phyloP scores from a whole-genome alignment of 2,329 filamentous ascomycete genomes.

The Aspergillus chevalieri region DNA sequence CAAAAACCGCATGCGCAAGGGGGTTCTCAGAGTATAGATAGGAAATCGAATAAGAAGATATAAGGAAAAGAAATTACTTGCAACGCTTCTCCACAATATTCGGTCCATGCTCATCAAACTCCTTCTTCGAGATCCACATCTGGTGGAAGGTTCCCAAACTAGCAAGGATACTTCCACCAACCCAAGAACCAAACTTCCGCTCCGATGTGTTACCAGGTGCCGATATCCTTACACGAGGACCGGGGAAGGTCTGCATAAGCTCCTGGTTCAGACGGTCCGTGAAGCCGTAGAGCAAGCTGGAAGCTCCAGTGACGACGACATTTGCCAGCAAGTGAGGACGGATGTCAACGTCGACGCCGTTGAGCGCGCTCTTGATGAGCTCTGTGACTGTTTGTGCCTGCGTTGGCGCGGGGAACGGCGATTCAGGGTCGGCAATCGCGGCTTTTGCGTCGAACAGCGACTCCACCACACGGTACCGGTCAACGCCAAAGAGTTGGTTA shows the following conservation, averaged over 20 bases:
- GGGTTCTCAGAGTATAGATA: neutral
- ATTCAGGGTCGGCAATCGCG: conserved; percentile 51
- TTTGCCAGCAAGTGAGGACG: conserved; percentile 77
- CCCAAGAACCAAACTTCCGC: conserved; percentile 88
- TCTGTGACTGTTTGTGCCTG: conserved; percentile 76
- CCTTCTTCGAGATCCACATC: conserved; percentile 97
- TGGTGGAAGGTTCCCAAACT: conserved; percentile 97
- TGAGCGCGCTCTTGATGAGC: conserved; percentile 70
- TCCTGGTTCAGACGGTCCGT: conserved; percentile 85
- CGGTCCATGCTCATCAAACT: conserved; percentile 91
- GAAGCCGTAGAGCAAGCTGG: conserved; percentile 82
- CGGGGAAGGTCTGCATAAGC: conserved; percentile 73
- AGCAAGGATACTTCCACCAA: conserved; percentile 90
- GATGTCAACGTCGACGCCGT: conserved; percentile 80
- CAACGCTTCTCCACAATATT: conserved; percentile 93
- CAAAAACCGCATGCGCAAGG: neutral
- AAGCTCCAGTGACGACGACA: conserved; percentile 86
- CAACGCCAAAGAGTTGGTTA: conserved; percentile 88
- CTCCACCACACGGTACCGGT: conserved; percentile 80
- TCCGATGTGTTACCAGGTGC: conserved; percentile 81
- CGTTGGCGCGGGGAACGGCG: conserved; percentile 47
- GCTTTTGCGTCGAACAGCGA: conserved; percentile 84
- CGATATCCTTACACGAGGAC: conserved; percentile 79
- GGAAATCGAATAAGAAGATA: neutral
- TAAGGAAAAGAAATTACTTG: conserved; percentile 54